These are phyloP conservation scores for Puccinia coronata DNA, from an alignment of 1,284 basidiomycete species.

Conservation along the genomic window DNA sequence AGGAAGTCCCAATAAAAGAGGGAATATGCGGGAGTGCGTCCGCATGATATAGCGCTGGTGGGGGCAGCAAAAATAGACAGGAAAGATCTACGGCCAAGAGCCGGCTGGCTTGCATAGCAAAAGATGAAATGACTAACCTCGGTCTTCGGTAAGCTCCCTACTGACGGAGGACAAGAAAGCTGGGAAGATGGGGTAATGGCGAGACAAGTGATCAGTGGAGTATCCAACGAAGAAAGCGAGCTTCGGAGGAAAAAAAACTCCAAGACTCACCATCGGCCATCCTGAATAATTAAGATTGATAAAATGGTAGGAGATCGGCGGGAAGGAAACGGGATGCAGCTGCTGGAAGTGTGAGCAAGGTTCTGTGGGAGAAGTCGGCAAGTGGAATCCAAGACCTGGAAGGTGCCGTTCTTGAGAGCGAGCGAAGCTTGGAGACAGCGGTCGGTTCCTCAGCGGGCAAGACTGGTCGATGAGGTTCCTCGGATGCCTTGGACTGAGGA, in stretches of 20 bases:
- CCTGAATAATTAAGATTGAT: background rate
- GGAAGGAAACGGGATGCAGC: too few relatives aligned
- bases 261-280: slow-evolving; percentile 41
- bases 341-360: background rate
- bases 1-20: background rate
- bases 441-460: background rate
- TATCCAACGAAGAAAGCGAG: background rate
- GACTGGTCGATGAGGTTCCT: background rate
- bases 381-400: too few relatives aligned
- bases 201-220: background rate
- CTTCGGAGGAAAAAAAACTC: background rate
- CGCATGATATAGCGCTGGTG: background rate
- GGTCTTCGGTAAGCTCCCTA: slow-evolving; percentile 39
- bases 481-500: background rate
- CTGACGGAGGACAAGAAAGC: slow-evolving; percentile 47
- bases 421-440: background rate
- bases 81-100: background rate
- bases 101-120: background rate
- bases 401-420: too few relatives aligned
- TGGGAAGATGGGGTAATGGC: background rate
- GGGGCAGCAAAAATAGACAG: background rate
- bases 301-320: background rate
- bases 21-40: background rate
- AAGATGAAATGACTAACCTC: slow-evolving; percentile 30
- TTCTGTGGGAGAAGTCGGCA: background rate